Base-by-base conservation (phyloP, 495 filamentous ascomycete genomes). In the Achaetomiella virescens region DNA sequence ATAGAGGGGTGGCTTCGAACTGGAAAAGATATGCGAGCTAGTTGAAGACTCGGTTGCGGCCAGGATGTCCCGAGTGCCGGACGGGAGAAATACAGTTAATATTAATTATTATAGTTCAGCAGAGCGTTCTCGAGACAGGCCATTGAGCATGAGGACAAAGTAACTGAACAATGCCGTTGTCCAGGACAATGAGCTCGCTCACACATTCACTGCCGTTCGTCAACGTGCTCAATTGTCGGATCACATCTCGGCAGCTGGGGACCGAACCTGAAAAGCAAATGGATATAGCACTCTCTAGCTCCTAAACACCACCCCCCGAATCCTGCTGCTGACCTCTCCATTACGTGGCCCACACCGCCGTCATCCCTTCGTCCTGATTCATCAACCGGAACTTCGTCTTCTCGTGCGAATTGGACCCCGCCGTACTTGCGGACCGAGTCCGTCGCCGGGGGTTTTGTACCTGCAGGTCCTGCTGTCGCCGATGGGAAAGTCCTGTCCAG, bases 401-500 rank as follows among this genome's bases (percentile, higher is more conserved):
- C 61, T 60, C 61, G 52, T 61, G 56, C 54, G 48, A 55, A 63
- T 61, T 60, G 54, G 54, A 25, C 25, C 55, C 54, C 60, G 54
- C 25, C 42, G 45, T 17, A 36, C 53, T 6, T 47, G 42, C 33
- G 38, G 17, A 48, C 15, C 37, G 29, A 57, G 48, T 43, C 38
- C 54, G 52, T 25, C 46, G 57, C 48, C 48, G 56, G 52, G 60
- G 55, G 59, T 41, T 62, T 57, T 61, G 59, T 62, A 60, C 51
- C 54, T 50, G 55, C 49, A 47, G 43, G n/a, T 55, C 53, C 57
- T 55, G 57, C 41, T 53, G 55, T 54, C 48, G 52, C 57, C 52
- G 46, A 53, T 52, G 50, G 24, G 55, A 62, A 57, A 61, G 56
- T 46, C 60, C 55, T 61, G 59, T 64, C 62, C 61, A 64, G 65